Percentiles rank a stretch among this genome's conserved stretches.
phyloP scores from a whole-genome alignment of 1,284 basidiomycete species.

The Pterulicium gracile region DNA sequence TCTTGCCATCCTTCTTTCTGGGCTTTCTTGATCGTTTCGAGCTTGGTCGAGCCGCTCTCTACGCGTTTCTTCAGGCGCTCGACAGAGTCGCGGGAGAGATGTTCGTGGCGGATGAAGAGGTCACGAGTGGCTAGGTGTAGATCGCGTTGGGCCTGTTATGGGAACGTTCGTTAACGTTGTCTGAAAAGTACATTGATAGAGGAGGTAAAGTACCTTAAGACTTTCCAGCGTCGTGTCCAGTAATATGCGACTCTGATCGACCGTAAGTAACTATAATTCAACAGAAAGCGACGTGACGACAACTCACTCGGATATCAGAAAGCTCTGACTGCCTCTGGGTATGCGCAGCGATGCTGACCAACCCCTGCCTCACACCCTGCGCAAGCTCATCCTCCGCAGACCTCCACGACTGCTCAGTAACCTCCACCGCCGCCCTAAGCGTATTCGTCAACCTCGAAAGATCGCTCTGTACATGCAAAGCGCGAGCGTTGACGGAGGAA shows the following conservation, averaged over 20 bases:
- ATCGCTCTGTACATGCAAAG: constrained; percentile 54
- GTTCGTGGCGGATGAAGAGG: constrained; percentile 74
- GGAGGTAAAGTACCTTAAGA: constrained; percentile 43
- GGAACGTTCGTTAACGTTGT: too few relatives aligned
- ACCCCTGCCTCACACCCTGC: constrained; percentile 65
- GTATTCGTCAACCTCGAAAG: constrained; percentile 73
- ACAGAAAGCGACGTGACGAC: background rate
- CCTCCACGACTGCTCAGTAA: constrained; percentile 68
- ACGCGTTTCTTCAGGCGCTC: constrained; percentile 80
- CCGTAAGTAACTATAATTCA: constrained; percentile 7
- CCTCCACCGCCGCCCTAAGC: constrained; percentile 68
- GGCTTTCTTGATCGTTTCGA: constrained; percentile 58
- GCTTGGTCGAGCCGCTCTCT: constrained; percentile 61
- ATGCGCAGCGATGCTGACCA: constrained; percentile 59
- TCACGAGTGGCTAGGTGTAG: constrained; percentile 80
- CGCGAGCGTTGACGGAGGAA: constrained; percentile 11
- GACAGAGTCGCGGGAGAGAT: constrained; percentile 75
- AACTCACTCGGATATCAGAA: constrained; percentile 66
- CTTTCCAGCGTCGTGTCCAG: constrained; percentile 61
- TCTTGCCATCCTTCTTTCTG: constrained; percentile 75
- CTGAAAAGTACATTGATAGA: too few relatives aligned
- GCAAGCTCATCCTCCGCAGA: constrained; percentile 76
- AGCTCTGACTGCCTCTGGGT: constrained; percentile 69
- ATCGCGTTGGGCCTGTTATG: constrained; percentile 78
- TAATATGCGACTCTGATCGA: constrained; percentile 39